These are phyloP conservation scores for Cystofilobasidium ferigula DNA, from an alignment of 768 basidiomycete species.

Conservation along the genomic window DNA sequence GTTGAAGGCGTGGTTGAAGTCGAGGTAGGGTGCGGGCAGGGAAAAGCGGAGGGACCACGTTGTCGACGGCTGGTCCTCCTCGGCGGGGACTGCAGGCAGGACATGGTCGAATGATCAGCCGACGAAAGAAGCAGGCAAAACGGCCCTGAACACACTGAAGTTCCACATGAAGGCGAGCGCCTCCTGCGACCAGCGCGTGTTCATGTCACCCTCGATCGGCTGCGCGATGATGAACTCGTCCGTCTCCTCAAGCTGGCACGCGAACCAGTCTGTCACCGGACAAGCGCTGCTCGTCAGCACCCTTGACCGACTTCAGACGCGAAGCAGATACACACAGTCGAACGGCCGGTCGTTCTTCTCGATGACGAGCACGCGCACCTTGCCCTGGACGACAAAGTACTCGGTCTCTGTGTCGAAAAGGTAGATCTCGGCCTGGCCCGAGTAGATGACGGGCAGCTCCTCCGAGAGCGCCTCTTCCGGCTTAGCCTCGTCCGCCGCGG, in stretches of 20 bases:
- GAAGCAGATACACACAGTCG: conserved; percentile 32
- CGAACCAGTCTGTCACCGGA: conserved; percentile 17
- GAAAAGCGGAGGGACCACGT: conserved; percentile 77
- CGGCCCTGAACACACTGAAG: conserved; percentile 40
- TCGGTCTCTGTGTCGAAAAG: conserved; percentile 41
- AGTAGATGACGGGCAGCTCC: conserved; percentile 32
- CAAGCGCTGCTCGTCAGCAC: neutral
- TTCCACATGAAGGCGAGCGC: conserved; percentile 75
- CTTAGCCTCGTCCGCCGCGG: conserved; percentile 11
- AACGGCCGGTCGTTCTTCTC: conserved; percentile 34
- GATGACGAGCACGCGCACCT: conserved; percentile 36
- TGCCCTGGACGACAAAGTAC: conserved; percentile 40
- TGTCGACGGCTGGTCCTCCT: conserved; percentile 44
- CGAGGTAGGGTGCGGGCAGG: conserved; percentile 47
- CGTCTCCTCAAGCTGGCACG: conserved; percentile 21
- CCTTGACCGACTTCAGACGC: too few species aligned
- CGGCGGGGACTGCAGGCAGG: conserved; percentile 32
- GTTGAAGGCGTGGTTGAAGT: conserved; percentile 55
- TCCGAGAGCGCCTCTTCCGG: conserved; percentile 35
- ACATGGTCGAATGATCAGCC: neutral
- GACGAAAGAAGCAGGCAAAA: neutral
- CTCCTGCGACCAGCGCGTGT: conserved; percentile 27
- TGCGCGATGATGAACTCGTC: conserved; percentile 28
- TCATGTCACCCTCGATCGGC: conserved; percentile 30
- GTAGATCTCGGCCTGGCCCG: conserved; percentile 38